A percentile compares a stretch with the other conserved stretches of the same genome.
Conservation (phyloP, 345 rosid species). For the Carallia brachiata region DNA sequence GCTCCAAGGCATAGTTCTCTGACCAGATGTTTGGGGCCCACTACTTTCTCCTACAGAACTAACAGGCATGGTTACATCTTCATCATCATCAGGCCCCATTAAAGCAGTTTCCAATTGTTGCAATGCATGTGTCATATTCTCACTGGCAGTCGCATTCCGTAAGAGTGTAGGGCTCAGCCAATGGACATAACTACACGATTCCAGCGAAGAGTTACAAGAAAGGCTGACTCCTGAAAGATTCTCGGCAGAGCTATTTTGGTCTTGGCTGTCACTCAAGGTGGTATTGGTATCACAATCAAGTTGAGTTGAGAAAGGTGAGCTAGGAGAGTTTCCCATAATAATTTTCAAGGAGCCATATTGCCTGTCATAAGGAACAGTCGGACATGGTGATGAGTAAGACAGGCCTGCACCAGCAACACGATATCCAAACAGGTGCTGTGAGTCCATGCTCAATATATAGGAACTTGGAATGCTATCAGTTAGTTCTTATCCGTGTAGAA, state of each 20-base stretch:
- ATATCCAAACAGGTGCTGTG: slow-evolving; percentile 35
- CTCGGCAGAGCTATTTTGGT: slow-evolving; percentile 44
- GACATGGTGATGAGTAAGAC: slow-evolving; percentile 39
- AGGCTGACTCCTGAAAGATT: slow-evolving; percentile 48
- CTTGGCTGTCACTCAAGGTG: slow-evolving; percentile 49
- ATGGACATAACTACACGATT: slow-evolving; percentile 32
- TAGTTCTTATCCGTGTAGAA: background rate
- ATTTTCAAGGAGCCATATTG: slow-evolving; percentile 35
- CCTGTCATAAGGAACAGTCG: slow-evolving; percentile 35
- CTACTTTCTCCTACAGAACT: slow-evolving; percentile 21
- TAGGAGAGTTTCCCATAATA: slow-evolving; percentile 42
- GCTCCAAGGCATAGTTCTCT: slow-evolving; percentile 31
- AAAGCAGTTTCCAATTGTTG: slow-evolving; percentile 49
- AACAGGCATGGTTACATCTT: slow-evolving; percentile 24
- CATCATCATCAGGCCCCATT: slow-evolving; percentile 48
- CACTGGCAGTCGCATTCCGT: slow-evolving; percentile 36
- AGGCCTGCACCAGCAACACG: slow-evolving; percentile 42
- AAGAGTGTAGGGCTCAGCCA: slow-evolving; percentile 38
- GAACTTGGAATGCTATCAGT: too few relatives aligned
- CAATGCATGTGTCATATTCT: slow-evolving; percentile 33
- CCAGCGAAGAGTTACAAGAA: slow-evolving; percentile 44
- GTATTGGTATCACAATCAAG: slow-evolving; percentile 40
- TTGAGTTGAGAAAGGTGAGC: slow-evolving; percentile 39
- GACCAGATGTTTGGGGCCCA: slow-evolving; percentile 31
- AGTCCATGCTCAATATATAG: slow-evolving; percentile 41